Conservation (phyloP, 495 filamentous ascomycete species). For the Aspergillus homomorphus region DNA sequence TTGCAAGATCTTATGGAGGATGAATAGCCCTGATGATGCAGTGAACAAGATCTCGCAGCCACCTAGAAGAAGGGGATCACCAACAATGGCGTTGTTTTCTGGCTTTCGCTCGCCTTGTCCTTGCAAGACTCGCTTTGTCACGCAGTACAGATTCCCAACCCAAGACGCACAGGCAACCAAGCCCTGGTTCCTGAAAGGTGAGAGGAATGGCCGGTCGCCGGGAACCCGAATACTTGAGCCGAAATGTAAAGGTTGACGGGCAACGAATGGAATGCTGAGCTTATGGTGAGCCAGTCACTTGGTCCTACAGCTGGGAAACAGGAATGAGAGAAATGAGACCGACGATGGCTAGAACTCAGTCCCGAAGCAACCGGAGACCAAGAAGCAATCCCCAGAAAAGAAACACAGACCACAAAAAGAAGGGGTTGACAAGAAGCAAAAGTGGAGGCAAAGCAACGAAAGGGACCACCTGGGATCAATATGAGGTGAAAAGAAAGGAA, state of each 20-base stretch:
- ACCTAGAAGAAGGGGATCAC: neutral
- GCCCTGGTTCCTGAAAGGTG: neutral
- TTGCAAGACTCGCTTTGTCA: neutral
- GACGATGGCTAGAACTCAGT: neutral
- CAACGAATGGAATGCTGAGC: conserved; percentile 43
- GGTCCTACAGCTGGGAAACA: conserved; percentile 16
- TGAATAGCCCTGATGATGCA: neutral
- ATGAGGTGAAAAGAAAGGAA: neutral
- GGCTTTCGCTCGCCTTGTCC: conserved; percentile 6
- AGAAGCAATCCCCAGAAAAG: conserved; percentile 4
- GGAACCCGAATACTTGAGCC: neutral
- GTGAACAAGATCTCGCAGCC: neutral
- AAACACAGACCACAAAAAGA: neutral
- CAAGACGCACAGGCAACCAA: neutral
- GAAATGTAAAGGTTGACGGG: conserved; percentile 21
- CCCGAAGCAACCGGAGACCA: conserved; percentile 14
- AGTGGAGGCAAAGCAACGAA: conserved; percentile 14
- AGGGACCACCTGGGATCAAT: conserved; percentile 11
- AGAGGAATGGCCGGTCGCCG: conserved; percentile 2
- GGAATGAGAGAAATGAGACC: conserved; percentile 18
- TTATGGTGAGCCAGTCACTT: conserved; percentile 32
- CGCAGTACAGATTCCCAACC: neutral
- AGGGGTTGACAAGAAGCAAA: conserved; percentile 17
- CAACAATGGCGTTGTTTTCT: conserved; percentile 9
- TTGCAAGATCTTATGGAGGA: neutral